A percentile compares a stretch with the other conserved stretches of the same genome.
Evolutionary conservation across 164 flowering plant species (phyloP).

Genomic region (Hamamelis virginiana): DNA sequence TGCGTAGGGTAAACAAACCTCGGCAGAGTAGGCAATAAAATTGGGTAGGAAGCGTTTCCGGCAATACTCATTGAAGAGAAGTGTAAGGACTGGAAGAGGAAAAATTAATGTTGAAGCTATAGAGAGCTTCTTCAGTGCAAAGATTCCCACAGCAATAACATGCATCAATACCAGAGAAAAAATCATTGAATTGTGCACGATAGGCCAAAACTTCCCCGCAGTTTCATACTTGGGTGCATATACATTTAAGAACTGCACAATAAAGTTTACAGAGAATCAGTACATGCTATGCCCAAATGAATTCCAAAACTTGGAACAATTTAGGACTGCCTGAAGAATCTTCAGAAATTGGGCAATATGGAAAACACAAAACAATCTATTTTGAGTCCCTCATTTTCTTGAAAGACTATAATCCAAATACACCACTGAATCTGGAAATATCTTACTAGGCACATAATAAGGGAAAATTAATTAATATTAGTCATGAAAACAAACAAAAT

Average conservation of each 20-base stretch:
- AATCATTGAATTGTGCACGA: conserved; percentile 56
- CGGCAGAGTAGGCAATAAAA: conserved; percentile 44
- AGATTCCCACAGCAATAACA: conserved; percentile 56
- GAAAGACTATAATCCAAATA: too few relatives aligned
- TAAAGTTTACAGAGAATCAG: conserved; percentile 10
- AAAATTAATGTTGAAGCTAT: conserved; percentile 37
- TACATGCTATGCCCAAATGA: too few relatives aligned
- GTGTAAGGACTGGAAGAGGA: conserved; percentile 55
- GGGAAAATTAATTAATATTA: too few relatives aligned
- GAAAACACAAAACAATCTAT: too few relatives aligned
- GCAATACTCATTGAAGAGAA: conserved; percentile 63
- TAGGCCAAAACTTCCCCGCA: conserved; percentile 62
- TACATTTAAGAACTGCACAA: conserved; percentile 53
- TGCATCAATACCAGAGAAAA: conserved; percentile 64
- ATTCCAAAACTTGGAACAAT: too few relatives aligned
- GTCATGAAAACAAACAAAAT: too few relatives aligned
- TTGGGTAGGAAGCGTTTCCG: conserved; percentile 59
- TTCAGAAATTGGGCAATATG: too few relatives aligned
- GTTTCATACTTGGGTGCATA: conserved; percentile 51
- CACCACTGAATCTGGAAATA: too few relatives aligned
- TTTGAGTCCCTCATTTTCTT: too few relatives aligned
- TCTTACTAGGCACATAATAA: too few relatives aligned
- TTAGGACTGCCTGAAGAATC: too few relatives aligned
- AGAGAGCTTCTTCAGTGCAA: conserved; percentile 48
- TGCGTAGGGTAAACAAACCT: conserved; percentile 33